Evolutionary conservation across 106 monocot species (phyloP), one percentile per base, ranked within the genome.

Genomic region (Cymbidium sinense): DNA sequence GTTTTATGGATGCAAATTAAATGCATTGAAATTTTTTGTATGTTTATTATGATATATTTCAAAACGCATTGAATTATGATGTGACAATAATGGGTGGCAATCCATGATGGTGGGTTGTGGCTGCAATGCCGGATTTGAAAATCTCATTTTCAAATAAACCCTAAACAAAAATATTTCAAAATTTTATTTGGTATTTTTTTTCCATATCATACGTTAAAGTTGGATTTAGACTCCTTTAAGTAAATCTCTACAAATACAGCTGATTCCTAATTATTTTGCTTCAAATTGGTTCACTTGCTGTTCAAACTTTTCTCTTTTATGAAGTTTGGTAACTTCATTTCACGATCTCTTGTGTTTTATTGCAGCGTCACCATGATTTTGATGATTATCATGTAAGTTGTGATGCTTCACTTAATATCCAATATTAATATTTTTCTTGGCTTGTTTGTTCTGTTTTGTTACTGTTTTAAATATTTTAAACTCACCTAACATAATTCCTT

Each of bases 331-430:
- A 15, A 37, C 31, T 71, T 20, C 7, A 33, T 33, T 12, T 30
- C 6, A 1, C 37, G 7, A 3, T 47, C 47, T 47, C 47, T 13
- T 21, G 1, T 37, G 4, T 37, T 35, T 71, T 71, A 11, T 71
- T 71, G 71, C 71, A 71, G 71, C 71, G 9, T 31, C 17, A 71
- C 35, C 71, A 9, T 37, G 37, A 71, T n/a, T 71, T 71, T 37
- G 36, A 71, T 71, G 71, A 71, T 71, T 71, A 71, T 71, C 71
- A 71, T 71, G 71, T 71, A 37, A 71, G 71, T 71, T 71, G 18
- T 31, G 67, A 7, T 15, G 67, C n/a, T 67, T 31, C 31, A 31
- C 33, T 58, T 23, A 58, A 67, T 67, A 0, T 67, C n/a, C 13
- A 28, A 13, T 33, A 12, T 67, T 13, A 31, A 30, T 71, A 31